Percentiles rank a stretch among this genome's conserved stretches.
Evolutionary conservation across 2,329 filamentous ascomycete species (phyloP).

Genomic region (Lomentospora prolificans): DNA sequence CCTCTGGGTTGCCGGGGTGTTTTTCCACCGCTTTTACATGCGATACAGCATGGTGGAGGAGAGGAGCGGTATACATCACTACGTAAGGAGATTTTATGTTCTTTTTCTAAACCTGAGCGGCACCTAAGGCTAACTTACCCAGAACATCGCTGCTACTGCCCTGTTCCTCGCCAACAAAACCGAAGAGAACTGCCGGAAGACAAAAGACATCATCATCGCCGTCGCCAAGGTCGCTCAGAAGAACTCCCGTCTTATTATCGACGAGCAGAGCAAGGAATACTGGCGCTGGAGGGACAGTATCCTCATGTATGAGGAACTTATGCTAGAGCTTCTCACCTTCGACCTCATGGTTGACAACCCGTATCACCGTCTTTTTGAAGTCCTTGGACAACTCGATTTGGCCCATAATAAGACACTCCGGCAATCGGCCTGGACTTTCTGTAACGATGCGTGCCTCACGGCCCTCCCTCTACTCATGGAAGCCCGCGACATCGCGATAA

Average conservation of each 20-base stretch:
- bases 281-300: slow-evolving; percentile 97
- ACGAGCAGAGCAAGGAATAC: slow-evolving; percentile 96
- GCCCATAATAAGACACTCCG: slow-evolving; percentile 73
- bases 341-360: slow-evolving; percentile 86
- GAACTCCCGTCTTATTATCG: slow-evolving; percentile 77
- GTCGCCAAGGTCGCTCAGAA: slow-evolving; percentile 94
- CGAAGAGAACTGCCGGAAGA: slow-evolving; percentile 93
- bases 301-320: slow-evolving; percentile 80
- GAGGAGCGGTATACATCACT: slow-evolving; percentile 76
- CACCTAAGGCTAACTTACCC: no score
- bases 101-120: slow-evolving; percentile 11
- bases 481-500: slow-evolving; percentile 72
- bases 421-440: slow-evolving; percentile 85
- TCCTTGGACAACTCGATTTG: slow-evolving; percentile 62
- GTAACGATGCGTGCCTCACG: slow-evolving; percentile 83
- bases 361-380: slow-evolving; percentile 73
- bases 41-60: slow-evolving; percentile 69
- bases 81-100: slow-evolving; percentile 46
- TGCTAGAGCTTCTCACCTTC: slow-evolving; percentile 88
- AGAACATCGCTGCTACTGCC: slow-evolving; percentile 80
- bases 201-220: slow-evolving; percentile 86
- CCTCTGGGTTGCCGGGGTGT: slow-evolving; percentile 82
- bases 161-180: slow-evolving; percentile 95
- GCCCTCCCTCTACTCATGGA: slow-evolving; percentile 73
- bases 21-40: slow-evolving; percentile 96